Evolutionary conservation across 148 eudicot species (phyloP), one percentile per base, ranked within the genome.

Genomic region (Suaeda aralocaspica): DNA sequence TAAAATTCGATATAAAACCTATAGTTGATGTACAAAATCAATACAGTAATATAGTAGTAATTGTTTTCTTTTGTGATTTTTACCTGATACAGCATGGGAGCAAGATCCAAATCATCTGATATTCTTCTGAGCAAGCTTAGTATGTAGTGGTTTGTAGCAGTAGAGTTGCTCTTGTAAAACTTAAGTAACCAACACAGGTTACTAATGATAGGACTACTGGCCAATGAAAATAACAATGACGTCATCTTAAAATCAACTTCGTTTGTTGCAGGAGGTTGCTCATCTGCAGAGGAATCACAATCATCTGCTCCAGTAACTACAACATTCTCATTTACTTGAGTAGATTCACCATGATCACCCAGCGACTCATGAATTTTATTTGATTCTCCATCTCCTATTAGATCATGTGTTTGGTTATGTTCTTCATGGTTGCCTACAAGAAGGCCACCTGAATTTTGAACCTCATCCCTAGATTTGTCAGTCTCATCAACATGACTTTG

Each of bases 21-120:
- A 51, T 12, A 19, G 13, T 22, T 53, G 22, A 8, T 30, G 16
- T 2, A 48, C 45, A 51, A 25, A 56, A 44, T 10, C 0, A 30
- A 22, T 48, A 49, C 14, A 30, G 14, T 6, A 24, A 6, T 9
- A 9, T 8, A 6, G 28, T 44, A 8, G 1, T 34, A 6, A 24
- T 44, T 16, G 1, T 34, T 25, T 67, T 8, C 39, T 49, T 48
- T 55, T 49, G 56, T 16, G 29, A 53, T 5, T 60, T 64, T 69
- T 78, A 95, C 99, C 97, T 95, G 97, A 83, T 95, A 95, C 72
- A 95, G 79, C 96, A 91, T 95, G 57, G 99, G 96, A 74, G 99
- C 78, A 45, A 95, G 97, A 80, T 91, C 91, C 78, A 95, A 64
- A 86, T 95, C 99, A 52, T 95, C 96, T 66, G 93, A 89, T 64